Evolutionary conservation across 495 filamentous ascomycete species (phyloP).

Genomic region (Xanthoparmelia taractica): DNA sequence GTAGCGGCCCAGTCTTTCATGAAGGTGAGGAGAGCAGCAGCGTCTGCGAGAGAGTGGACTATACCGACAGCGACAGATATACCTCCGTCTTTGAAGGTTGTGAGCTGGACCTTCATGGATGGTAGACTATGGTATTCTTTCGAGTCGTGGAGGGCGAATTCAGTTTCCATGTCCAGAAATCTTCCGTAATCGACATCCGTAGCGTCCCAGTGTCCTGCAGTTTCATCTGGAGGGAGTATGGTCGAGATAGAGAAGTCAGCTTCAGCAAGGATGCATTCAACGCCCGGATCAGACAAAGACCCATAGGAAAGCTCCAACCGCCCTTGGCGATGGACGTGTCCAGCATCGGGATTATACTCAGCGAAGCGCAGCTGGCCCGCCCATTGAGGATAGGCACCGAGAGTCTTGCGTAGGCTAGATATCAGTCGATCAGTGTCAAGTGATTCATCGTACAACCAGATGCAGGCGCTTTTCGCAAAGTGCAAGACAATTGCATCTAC

Average conservation of each 20-base stretch:
- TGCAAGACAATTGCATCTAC: not conserved
- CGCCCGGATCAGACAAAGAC: not conserved
- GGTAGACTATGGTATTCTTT: slow-evolving; percentile 29
- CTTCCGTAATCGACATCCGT: not conserved
- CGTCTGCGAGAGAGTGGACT: slow-evolving; percentile 44
- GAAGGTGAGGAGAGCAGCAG: slow-evolving; percentile 40
- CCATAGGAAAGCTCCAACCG: slow-evolving; percentile 3
- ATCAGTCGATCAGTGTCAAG: not conserved
- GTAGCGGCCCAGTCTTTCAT: slow-evolving; percentile 38
- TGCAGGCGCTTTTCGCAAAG: not conserved
- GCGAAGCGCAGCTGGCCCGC: slow-evolving; percentile 28
- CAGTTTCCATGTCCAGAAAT: not conserved
- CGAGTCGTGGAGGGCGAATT: not conserved
- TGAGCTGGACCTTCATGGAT: slow-evolving; percentile 35
- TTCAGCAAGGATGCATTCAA: slow-evolving; percentile 2
- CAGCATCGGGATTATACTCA: slow-evolving; percentile 16
- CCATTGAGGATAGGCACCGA: slow-evolving; percentile 33
- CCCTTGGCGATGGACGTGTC: not conserved
- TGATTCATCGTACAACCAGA: not conserved
- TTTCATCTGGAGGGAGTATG: not conserved
- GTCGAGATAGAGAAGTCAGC: not conserved
- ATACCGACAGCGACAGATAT: slow-evolving; percentile 37
- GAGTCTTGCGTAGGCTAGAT: slow-evolving; percentile 22
- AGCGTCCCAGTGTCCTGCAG: not conserved
- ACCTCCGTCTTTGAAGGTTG: slow-evolving; percentile 36